These are phyloP conservation scores for Coemansia sp. DNA, from an alignment of 192 early-diverging fungal genomes.

Conservation along the genomic window DNA sequence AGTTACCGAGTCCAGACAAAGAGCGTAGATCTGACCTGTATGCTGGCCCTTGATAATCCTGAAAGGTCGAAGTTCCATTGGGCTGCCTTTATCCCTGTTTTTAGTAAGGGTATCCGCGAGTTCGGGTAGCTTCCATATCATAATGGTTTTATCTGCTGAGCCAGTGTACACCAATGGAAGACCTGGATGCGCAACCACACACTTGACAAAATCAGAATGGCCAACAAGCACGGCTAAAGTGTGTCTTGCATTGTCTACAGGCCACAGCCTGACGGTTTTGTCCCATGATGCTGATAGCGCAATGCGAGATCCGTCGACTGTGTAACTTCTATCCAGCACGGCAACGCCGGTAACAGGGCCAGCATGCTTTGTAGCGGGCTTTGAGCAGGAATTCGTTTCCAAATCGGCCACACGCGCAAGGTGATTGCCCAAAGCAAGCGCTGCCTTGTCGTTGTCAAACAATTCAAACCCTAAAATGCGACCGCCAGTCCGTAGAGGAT, in stretches of 20 bases:
- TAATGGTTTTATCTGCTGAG: slow-evolving; percentile 74
- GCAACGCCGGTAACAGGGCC: slow-evolving; percentile 73
- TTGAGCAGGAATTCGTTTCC: slow-evolving; percentile 8
- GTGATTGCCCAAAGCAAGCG: slow-evolving; percentile 44
- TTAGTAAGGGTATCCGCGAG: background rate
- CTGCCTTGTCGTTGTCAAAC: slow-evolving; percentile 20
- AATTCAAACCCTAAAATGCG: slow-evolving; percentile 46
- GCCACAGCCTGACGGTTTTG: slow-evolving; percentile 84
- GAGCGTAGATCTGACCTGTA: slow-evolving; percentile 46
- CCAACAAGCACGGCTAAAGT: slow-evolving; percentile 67
- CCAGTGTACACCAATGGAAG: slow-evolving; percentile 63
- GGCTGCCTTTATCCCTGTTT: background rate
- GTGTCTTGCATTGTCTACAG: slow-evolving; percentile 65
- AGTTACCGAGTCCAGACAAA: slow-evolving; percentile 32
- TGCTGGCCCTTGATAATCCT: slow-evolving; percentile 46
- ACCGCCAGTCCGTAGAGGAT: slow-evolving; percentile 33
- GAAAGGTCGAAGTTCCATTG: slow-evolving; percentile 26
- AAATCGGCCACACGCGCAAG: slow-evolving; percentile 41
- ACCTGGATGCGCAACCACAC: slow-evolving; percentile 54
- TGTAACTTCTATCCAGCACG: slow-evolving; percentile 44
- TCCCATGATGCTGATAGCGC: slow-evolving; percentile 90
- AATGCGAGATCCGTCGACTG: slow-evolving; percentile 61
- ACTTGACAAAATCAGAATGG: slow-evolving; percentile 93
- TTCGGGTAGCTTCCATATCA: slow-evolving; percentile 43
- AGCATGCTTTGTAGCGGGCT: slow-evolving; percentile 44